phyloP scores from a whole-genome alignment of 2,329 filamentous ascomycete genomes.

The Beauveria sp. region DNA sequence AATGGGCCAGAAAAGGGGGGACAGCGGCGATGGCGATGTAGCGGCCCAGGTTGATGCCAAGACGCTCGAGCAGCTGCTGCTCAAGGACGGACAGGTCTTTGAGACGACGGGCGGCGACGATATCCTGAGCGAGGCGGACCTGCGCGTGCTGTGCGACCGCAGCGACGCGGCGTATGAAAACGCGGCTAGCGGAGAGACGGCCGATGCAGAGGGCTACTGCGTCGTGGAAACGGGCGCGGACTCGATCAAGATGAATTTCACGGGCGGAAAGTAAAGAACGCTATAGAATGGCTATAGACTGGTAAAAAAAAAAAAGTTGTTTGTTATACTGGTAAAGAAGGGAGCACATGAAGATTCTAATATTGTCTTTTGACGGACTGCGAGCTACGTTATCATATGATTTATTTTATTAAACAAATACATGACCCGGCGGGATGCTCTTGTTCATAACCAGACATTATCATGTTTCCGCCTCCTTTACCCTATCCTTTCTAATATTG shows the following conservation, averaged over 20 bases:
- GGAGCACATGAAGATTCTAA: background rate
- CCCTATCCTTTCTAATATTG: too few relatives aligned
- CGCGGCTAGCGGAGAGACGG: constrained; percentile 70
- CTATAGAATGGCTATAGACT: too few relatives aligned
- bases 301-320: too few relatives aligned
- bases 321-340: background rate
- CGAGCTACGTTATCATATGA: background rate
- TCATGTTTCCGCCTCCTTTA: too few relatives aligned
- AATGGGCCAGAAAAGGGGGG: constrained; percentile 52
- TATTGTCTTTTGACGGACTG: background rate
- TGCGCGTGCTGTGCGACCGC: constrained; percentile 73
- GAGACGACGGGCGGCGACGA: constrained; percentile 51
- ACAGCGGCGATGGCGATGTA: constrained; percentile 38
- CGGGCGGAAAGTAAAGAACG: constrained; percentile 16
- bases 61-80: constrained; percentile 51
- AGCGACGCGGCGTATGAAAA: constrained; percentile 56
- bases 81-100: constrained; percentile 65
- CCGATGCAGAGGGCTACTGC: constrained; percentile 58
- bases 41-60: constrained; percentile 46
- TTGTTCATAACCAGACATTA: background rate
- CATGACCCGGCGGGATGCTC: background rate
- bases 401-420: background rate
- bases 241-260: constrained; percentile 36
- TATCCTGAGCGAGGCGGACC: constrained; percentile 66
- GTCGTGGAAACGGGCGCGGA: constrained; percentile 69